Evolutionary conservation across 805 yeast genomes (phyloP), one percentile per base, ranked within the genome.

Genomic region (Saturnispora ahearnii): DNA sequence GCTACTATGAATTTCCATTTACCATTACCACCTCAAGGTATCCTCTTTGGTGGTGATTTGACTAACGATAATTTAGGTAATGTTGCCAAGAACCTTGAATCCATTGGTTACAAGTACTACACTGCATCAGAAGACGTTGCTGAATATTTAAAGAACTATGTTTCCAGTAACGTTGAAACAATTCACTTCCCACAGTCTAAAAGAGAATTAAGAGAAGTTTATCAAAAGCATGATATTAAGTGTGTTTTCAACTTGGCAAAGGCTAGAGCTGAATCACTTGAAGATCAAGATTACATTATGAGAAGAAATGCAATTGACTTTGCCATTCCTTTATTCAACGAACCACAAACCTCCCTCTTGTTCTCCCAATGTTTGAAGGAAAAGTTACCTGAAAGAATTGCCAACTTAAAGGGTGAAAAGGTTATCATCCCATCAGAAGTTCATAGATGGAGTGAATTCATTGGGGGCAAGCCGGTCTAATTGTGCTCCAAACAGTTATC

Each of bases 251-350:
- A 93, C 72, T 77, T 93, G 62, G 97, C 99, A 49, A 76, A 76
- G 59, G 84, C 87, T 41, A 81, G 96, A 66, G 99, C 98, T 41
- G 95, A 87, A 61, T 72, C 77, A 56, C 75, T 87, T 56, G 68
- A 79, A 56, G 97, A 93, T 63, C 84, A 85, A 68, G 97, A 93
- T 70, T 93, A 93, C 68, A 83, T 91, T 51, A 93, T 93, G 99
- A 84, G 99, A 76, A 84, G 99, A 74, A 93, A 93, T 67, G 98
- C 99, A 44, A 95, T 93, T 71, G 99, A 93, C 68, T 93, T 93
- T 66, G 98, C 87, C 53, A 84, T 91, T 62, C 96, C 99, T 41
- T 74, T 93, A 64, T 91, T 93, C 75, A 93, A 91, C 65, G 99
- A 93, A 73, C 96, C 98, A 56, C 82, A 88, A 65, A 95, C 99